Conservation (phyloP, 352 stramenopile genomes). For the Pythium biforme region DNA sequence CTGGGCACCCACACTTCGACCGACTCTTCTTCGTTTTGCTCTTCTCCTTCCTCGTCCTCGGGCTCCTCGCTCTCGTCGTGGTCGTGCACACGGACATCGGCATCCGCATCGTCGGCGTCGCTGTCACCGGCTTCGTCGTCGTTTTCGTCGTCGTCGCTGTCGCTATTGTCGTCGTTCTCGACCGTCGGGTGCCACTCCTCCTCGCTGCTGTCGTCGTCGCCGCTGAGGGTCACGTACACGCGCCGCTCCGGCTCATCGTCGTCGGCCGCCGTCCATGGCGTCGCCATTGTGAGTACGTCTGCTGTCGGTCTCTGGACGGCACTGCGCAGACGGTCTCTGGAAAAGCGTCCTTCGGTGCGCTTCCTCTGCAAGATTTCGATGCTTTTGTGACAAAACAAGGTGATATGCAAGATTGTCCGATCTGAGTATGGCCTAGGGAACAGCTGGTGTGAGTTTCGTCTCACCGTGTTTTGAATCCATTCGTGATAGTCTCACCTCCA, state of each 20-base stretch:
- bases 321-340: no score
- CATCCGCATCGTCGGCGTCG: constrained; percentile 23
- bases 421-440: not conserved
- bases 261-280: constrained; percentile 20
- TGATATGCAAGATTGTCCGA: not conserved
- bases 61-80: constrained; percentile 26
- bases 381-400: constrained; percentile 4
- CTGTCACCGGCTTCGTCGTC: constrained; percentile 21
- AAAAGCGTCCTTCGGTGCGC: constrained; percentile 3
- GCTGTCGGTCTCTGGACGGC: no score
- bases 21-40: constrained; percentile 25
- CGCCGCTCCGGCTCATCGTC: constrained; percentile 2
- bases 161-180: constrained; percentile 16
- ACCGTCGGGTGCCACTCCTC: constrained; percentile 22
- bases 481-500: not conserved
- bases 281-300: constrained; percentile 9
- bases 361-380: constrained; percentile 19
- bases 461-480: constrained; percentile 19
- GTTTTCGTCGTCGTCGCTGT: constrained; percentile 24
- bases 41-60: constrained; percentile 28
- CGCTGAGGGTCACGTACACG: constrained; percentile 1
- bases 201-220: constrained; percentile 13
- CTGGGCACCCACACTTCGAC: constrained; percentile 28
- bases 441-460: not conserved
- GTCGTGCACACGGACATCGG: constrained; percentile 25